Conservation (phyloP, 2,329 filamentous ascomycete genomes). For the Macrophomina phaseolina region DNA sequence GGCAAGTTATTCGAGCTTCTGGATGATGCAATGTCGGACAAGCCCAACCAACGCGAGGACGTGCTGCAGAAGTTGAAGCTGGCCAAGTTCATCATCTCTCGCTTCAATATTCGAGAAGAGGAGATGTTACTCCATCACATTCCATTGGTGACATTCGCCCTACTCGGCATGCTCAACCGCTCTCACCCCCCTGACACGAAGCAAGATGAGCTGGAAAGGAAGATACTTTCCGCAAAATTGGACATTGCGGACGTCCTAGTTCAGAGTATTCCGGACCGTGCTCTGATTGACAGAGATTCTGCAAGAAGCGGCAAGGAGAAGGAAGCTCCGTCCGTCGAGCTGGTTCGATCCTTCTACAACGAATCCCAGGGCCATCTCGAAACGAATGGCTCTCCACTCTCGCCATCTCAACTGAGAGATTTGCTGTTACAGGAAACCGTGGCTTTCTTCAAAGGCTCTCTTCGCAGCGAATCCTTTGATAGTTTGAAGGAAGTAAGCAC, state of each 20-base stretch:
- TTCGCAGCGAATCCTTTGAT: slow-evolving; percentile 28
- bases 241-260: slow-evolving; percentile 46
- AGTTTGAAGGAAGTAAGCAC: slow-evolving; percentile 39
- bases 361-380: slow-evolving; percentile 45
- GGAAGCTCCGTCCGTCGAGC: slow-evolving; percentile 28
- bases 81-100: slow-evolving; percentile 78
- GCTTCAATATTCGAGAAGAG: slow-evolving; percentile 94
- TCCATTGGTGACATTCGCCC: slow-evolving; percentile 73
- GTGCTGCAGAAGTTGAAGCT: slow-evolving; percentile 69
- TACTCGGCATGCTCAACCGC: slow-evolving; percentile 56
- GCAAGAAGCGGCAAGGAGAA: slow-evolving; percentile 25
- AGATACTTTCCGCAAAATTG: slow-evolving; percentile 32
- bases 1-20: slow-evolving; percentile 77
- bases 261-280: slow-evolving; percentile 44
- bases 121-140: slow-evolving; percentile 92
- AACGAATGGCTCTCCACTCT: slow-evolving; percentile 38
- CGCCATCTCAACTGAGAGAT: slow-evolving; percentile 36
- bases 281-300: slow-evolving; percentile 31
- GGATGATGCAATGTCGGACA: slow-evolving; percentile 52
- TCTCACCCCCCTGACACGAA: not conserved
- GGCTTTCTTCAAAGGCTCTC: slow-evolving; percentile 35
- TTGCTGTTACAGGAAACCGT: slow-evolving; percentile 40
- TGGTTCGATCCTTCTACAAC: slow-evolving; percentile 42
- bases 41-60: slow-evolving; percentile 56
- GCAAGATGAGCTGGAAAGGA: slow-evolving; percentile 18